Conservation (phyloP, 306 rosid species). For the Dryas alaskensis region DNA sequence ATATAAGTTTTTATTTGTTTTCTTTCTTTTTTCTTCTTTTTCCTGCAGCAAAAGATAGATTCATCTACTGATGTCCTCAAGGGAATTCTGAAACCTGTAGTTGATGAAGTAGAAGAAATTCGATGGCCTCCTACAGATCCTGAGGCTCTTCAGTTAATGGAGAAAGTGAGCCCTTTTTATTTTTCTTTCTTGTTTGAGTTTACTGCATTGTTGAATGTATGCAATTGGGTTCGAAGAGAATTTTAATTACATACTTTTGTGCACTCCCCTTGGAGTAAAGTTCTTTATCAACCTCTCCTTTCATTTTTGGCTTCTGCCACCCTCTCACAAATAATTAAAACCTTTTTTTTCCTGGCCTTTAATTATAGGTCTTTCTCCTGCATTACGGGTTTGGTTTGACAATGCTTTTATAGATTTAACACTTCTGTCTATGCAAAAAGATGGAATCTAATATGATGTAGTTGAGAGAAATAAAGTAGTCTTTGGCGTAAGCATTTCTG, state of each 20-base stretch:
- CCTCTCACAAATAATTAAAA: too few relatives aligned
- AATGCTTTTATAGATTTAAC: not conserved
- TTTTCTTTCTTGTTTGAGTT: not conserved
- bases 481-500: not conserved
- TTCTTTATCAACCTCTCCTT: not conserved
- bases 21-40: not conserved
- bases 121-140: slow-evolving; percentile 90
- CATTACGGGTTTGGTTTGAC: not conserved
- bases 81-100: slow-evolving; percentile 72
- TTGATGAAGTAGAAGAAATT: slow-evolving; percentile 74
- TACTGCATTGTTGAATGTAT: not conserved
- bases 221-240: not conserved
- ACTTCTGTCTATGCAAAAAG: not conserved
- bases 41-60: slow-evolving; percentile 77
- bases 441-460: not conserved
- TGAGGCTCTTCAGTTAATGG: slow-evolving; percentile 61
- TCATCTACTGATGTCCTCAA: slow-evolving; percentile 84
- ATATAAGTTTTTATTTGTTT: not conserved
- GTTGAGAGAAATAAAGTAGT: not conserved
- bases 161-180: slow-evolving; percentile 43
- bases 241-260: not conserved
- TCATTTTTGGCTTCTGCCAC: not conserved
- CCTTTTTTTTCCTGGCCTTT: not conserved
- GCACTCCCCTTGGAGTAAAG: not conserved
- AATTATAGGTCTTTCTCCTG: not conserved